Evolutionary conservation across 192 early-diverging fungal genomes (phyloP), one percentile per base, ranked within the genome.

Genomic region (Dispira simplex): DNA sequence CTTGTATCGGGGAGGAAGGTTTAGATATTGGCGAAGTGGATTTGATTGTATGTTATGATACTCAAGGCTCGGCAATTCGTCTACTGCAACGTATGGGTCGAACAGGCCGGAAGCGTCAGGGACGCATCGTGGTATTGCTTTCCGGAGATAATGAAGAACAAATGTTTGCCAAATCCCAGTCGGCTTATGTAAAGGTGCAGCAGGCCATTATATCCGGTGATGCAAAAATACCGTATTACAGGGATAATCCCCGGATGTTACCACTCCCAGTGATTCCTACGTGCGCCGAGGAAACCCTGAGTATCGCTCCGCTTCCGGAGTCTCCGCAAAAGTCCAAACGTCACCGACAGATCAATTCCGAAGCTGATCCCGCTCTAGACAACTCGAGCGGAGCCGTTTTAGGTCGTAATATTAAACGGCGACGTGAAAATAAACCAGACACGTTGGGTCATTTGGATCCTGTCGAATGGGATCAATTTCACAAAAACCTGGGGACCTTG

Each of bases 11-110:
- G 54, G 94, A 97, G 73, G 94, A 97, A 75, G 94, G 94, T 1
- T 72, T 97, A 43, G 94, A 97, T 69, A 97, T 97, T 77, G 94
- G 92, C 55, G 92, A 97, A 58, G 85, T 97, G 0, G 92, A 97
- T 60, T 76, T 97, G 14, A 97, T 97, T 65, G 72, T 95, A 25
- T 91, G 90, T 73, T 97, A 86, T 64, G 92, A 97, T 67, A 72
- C 79, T 11, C 85, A 89, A 66, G 78, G 72, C 39, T 86, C 84
- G 11, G 85, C 89, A 3, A 83, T 87, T 60, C 79, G 86, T 23
- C 86, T 91, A 87, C 57, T 79, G 11, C 82, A 84, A 70, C 78
- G 89, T 28, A 83, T 89, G 76, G 89, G 89, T 16, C 73, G 89
- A 18, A 91, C 89, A 11, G 89, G 89, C 25, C 73, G 89, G 18